Conservation (phyloP, 1,284 basidiomycete genomes). For the Somion occarium region DNA sequence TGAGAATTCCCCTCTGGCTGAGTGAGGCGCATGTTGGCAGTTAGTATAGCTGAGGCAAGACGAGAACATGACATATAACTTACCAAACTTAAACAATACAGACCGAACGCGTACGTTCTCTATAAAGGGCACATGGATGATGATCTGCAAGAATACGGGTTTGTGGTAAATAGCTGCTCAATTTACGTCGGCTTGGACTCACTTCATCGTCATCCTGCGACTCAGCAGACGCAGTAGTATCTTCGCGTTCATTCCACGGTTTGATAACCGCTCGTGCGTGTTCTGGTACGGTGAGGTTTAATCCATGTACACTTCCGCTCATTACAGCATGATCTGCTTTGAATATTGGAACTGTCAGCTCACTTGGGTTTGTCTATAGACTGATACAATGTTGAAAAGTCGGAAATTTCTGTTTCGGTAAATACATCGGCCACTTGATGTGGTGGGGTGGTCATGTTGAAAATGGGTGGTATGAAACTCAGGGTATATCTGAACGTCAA, state of each 20-base stretch:
- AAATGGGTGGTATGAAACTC: no score
- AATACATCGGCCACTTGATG: background rate
- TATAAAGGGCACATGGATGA: constrained; percentile 76
- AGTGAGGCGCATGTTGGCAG: constrained; percentile 6
- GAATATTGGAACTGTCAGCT: constrained; percentile 8
- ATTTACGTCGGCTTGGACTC: constrained; percentile 1
- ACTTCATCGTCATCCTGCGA: constrained; percentile 72
- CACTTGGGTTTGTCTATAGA: constrained; percentile 17
- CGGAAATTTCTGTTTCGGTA: background rate
- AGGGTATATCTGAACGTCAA: no score
- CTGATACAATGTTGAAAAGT: constrained; percentile 12
- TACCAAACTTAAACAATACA: constrained; percentile 70
- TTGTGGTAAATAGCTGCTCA: background rate
- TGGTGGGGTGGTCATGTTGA: background rate
- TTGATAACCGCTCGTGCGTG: constrained; percentile 72
- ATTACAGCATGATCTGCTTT: constrained; percentile 12
- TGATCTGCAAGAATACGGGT: constrained; percentile 46
- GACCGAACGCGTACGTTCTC: constrained; percentile 74
- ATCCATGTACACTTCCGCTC: constrained; percentile 62
- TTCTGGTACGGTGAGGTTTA: constrained; percentile 74
- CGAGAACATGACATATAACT: no score
- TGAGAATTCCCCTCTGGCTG: constrained; percentile 69
- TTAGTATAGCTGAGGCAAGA: no score
- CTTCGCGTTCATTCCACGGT: constrained; percentile 74
- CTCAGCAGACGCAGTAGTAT: constrained; percentile 57